Evolutionary conservation across 75 land plant species (phyloP).

Genomic region (Sequoia sempervirens): DNA sequence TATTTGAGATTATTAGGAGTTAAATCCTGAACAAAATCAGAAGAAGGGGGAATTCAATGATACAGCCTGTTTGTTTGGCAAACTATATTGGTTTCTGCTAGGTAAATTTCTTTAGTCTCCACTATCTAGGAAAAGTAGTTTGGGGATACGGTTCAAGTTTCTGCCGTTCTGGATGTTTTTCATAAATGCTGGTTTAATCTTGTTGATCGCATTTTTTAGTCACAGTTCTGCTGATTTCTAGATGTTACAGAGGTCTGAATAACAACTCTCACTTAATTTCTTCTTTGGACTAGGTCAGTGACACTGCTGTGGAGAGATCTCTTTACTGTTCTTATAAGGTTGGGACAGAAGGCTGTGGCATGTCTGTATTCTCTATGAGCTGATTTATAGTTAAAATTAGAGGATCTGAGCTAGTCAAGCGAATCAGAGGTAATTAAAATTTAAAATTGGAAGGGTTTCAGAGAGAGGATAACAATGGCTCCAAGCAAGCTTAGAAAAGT

Average conservation of each 20-base stretch:
- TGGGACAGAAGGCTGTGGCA: not conserved
- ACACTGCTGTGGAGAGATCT: not conserved
- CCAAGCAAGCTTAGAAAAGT: slow-evolving; percentile 65
- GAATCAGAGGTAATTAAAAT: not conserved
- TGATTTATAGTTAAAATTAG: not conserved
- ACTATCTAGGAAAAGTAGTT: not conserved
- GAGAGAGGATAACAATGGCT: slow-evolving; percentile 25
- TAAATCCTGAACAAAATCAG: not conserved
- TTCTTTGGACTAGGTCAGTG: not conserved
- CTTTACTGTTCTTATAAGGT: not conserved
- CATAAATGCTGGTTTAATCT: not conserved
- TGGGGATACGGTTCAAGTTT: not conserved
- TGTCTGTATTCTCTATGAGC: not conserved
- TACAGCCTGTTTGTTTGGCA: not conserved
- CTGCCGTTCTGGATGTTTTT: not conserved
- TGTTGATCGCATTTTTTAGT: not conserved
- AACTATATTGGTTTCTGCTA: not conserved
- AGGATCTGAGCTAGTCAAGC: not conserved
- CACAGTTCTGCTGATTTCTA: not conserved
- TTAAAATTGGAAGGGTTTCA: not conserved
- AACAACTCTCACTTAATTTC: not conserved
- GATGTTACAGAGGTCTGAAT: not conserved
- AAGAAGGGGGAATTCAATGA: not conserved
- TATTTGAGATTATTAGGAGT: not conserved
- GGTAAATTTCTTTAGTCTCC: too few relatives aligned